Conservation (phyloP, 1,284 basidiomycete species). For the Kalmanozyma brasiliensis region DNA sequence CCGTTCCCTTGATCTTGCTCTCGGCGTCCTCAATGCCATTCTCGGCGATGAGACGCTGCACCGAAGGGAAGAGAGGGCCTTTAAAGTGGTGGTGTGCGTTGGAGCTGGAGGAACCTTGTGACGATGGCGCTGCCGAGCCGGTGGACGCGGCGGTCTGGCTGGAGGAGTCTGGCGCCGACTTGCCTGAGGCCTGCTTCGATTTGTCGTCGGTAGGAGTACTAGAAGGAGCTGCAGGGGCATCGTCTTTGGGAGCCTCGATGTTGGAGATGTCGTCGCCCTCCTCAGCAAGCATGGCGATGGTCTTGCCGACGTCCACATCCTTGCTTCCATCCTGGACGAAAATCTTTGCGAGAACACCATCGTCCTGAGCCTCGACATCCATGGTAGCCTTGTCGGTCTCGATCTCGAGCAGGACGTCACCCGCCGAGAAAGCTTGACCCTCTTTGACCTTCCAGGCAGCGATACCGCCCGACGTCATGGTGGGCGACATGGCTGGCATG, state of each 20-base stretch:
- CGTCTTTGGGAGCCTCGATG: conserved; percentile 57
- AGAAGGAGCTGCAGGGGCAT: conserved; percentile 22
- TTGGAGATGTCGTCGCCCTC: conserved; percentile 69
- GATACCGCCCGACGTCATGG: conserved; percentile 65
- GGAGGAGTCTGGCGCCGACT: conserved; percentile 25
- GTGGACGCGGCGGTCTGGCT: conserved; percentile 44
- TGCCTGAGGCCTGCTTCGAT: conserved; percentile 24
- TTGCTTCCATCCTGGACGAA: conserved; percentile 63
- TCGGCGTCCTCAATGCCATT: conserved; percentile 63
- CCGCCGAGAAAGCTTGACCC: conserved; percentile 71
- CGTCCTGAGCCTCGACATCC: conserved; percentile 70
- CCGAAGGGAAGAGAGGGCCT: conserved; percentile 66
- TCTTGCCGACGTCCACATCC: conserved; percentile 67
- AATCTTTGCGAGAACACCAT: conserved; percentile 70
- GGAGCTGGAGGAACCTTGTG: conserved; percentile 32
- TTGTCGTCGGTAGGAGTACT: conserved; percentile 13
- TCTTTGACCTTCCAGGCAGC: conserved; percentile 68
- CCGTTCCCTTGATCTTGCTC: conserved; percentile 68
- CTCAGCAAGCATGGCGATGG: conserved; percentile 69
- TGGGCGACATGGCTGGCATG: conserved; percentile 67
- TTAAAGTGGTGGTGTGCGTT: conserved; percentile 37
- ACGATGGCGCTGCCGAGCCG: conserved; percentile 21
- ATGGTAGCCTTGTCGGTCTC: conserved; percentile 70
- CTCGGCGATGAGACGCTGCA: conserved; percentile 64
- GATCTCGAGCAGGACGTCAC: conserved; percentile 94